Base-by-base conservation (phyloP, 2,329 filamentous ascomycete genomes). In the Botrytis galanthina region DNA sequence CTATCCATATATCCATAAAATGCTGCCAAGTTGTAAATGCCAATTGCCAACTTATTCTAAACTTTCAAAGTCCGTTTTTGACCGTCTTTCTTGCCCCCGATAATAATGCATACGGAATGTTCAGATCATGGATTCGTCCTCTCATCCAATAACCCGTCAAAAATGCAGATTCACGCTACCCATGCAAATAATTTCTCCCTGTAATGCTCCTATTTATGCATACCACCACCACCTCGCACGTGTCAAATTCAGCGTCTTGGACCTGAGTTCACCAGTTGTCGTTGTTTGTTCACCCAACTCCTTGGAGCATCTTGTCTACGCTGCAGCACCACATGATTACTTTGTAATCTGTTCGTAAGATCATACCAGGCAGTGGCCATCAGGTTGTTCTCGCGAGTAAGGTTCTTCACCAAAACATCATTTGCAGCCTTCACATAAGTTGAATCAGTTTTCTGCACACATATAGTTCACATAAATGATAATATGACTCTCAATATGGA, bases 291-390 rank as follows among this genome's bases (percentile, higher is more conserved):
- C 78, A 97, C 84, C 92, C 93, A 97, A 83, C 92, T 95, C 83
- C 90, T 91, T 22, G 93, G 92, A 77, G 88, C 88, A 78, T 95
- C 92, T 78, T 89, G 89, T 77, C 92, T 87, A 77, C 93, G 86
- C 80, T 94, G 92, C 75, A 97, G 83, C 72, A 93, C 89, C 60
- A 95, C 91, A 75, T 93, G 92, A 81, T 95, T 95, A 84, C 92
- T 94, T 83, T 96, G 93, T 77, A 97, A 83, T 70, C 93, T 87
- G 80, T 87, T 91, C 39, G 91, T 90, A 79, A 96, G 87, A 82
- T 95, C 93, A 83, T 95, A 95, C 93, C 93, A 97, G 3, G 93
- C 93, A n/a, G 90, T 92, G 39, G 91, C 86, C 78, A 97, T 93
- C 80, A 96, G 87, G 57, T 87, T 87, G 81, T 93, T 94, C 82